These are phyloP conservation scores for Thalassiosira exigua DNA, from an alignment of 352 stramenopile genomes.

Conservation along the genomic window DNA sequence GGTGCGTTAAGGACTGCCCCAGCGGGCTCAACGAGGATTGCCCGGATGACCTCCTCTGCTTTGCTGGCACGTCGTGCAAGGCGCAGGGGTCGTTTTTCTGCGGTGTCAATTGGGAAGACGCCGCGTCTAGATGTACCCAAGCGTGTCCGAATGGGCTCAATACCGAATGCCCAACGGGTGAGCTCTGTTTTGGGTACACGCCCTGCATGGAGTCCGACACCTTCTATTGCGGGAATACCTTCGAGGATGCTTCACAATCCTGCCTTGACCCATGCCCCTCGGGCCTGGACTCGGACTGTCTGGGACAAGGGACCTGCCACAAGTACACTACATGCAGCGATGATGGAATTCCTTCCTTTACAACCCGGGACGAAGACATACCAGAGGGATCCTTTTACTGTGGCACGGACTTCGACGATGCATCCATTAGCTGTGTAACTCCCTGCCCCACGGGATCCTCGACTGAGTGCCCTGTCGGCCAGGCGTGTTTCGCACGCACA, in stretches of 20 bases:
- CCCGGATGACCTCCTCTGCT: slow-evolving; percentile 47
- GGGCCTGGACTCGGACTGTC: slow-evolving; percentile 36
- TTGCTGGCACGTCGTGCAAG: slow-evolving; percentile 38
- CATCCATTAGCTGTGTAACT: slow-evolving; percentile 44
- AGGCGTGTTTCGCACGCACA: slow-evolving; percentile 31
- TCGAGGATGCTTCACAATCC: slow-evolving; percentile 57
- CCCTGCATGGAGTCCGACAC: slow-evolving; percentile 60
- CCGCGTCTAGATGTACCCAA: slow-evolving; percentile 12
- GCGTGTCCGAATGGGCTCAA: slow-evolving; percentile 68
- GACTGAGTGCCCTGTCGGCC: slow-evolving; percentile 35
- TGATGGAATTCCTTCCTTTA: slow-evolving; percentile 24
- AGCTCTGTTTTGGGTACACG: slow-evolving; percentile 82
- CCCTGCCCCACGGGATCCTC: slow-evolving; percentile 57
- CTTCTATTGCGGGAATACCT: slow-evolving; percentile 60
- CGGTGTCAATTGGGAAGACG: slow-evolving; percentile 23
- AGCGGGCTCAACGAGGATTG: slow-evolving; percentile 47
- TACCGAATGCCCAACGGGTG: slow-evolving; percentile 64
- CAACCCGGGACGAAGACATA: not conserved
- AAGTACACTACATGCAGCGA: slow-evolving; percentile 58
- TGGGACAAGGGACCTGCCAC: slow-evolving; percentile 34
- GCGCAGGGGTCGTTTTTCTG: slow-evolving; percentile 13
- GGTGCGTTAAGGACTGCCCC: slow-evolving; percentile 52
- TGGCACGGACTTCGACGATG: slow-evolving; percentile 57
- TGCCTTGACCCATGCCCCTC: slow-evolving; percentile 50
- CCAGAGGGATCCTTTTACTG: slow-evolving; percentile 67